Evolutionary conservation across 2,329 filamentous ascomycete genomes (phyloP), one percentile per base, ranked within the genome.

Genomic region (Diaporthe sp.): DNA sequence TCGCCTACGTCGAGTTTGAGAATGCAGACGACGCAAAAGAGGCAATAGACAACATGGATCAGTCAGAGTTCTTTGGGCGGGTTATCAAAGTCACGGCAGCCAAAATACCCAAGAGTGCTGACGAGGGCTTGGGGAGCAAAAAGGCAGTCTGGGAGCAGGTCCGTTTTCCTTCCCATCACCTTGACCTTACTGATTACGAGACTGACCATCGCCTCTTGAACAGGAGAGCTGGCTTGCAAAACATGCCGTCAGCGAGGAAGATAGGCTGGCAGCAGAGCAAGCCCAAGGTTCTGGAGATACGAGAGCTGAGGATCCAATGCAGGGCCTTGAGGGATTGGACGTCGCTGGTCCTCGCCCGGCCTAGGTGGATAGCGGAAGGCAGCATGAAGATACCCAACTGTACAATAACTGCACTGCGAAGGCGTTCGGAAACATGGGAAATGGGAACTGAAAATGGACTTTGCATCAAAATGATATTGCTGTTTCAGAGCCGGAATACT

Each of bases 1-100:
- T 98, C 84, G 97, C 96, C 75, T 98, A 99, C 83, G 94, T 99
- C 70, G 97, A 99, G 82, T 99, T 94, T 82, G 95, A 98, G 81
- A 90, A 95, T 75, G 89, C 92, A 17, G 91, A 93, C 75, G 97
- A 99, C 85, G 96, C 96, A 39, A 93, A 93, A 81, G 96, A 98
- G 85, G 97, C 97, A 70, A 98, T 99, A 83, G 95, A 98, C 88
- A 99, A 99, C 83, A 98, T 99, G 96, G 95, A 99, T 83, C 95
- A 98, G 83, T 94, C 96, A 76, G 96, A 98, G 86, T 90, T 99
- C 61, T 98, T 96, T 83, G 97, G 97, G 15, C 92, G 95, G 76
- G 93, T 97, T 20, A 93, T 99, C 83, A 98, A 96, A 84, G 96
- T 98, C 71, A 96, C 95, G 60, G 91, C 94, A 73, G 97, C 97